Percentiles rank a stretch among this genome's conserved stretches.
phyloP scores from a whole-genome alignment of 441 rosid species.

The Capsella rubella region DNA sequence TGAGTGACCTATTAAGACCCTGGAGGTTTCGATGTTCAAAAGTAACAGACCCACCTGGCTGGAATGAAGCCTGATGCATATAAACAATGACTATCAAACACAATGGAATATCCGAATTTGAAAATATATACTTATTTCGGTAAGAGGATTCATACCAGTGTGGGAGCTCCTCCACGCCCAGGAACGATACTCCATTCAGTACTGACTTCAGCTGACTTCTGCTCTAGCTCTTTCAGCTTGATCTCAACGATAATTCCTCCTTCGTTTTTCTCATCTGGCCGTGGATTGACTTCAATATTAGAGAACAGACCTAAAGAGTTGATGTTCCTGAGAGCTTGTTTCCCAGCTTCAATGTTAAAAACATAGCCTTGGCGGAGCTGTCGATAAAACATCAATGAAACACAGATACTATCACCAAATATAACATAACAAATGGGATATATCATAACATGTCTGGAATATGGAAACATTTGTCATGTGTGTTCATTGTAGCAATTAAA shows the following conservation, averaged over 20 bases:
- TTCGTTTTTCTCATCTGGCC: slow-evolving; percentile 91
- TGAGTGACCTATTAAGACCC: slow-evolving; percentile 91
- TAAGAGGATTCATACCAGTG: slow-evolving; percentile 59
- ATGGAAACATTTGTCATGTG: not conserved
- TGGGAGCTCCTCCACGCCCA: slow-evolving; percentile 95
- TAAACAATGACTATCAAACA: slow-evolving; percentile 12
- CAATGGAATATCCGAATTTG: not conserved
- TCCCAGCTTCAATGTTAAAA: slow-evolving; percentile 95
- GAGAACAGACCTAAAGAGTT: slow-evolving; percentile 83
- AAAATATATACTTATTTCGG: not conserved
- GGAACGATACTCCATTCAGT: slow-evolving; percentile 99
- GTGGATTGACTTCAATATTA: slow-evolving; percentile 93
- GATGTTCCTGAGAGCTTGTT: slow-evolving; percentile 85
- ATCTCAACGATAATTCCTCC: slow-evolving; percentile 96
- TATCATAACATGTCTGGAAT: not conserved
- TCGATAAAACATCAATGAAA: slow-evolving; percentile 19
- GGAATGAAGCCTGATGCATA: slow-evolving; percentile 73
- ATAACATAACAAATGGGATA: slow-evolving; percentile 16
- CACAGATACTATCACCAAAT: slow-evolving; percentile 18
- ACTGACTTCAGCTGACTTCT: slow-evolving; percentile 97
- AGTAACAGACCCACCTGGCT: slow-evolving; percentile 98
- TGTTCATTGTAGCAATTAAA: not conserved
- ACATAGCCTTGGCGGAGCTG: slow-evolving; percentile 86
- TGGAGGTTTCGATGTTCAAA: slow-evolving; percentile 89
- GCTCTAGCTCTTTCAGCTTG: slow-evolving; percentile 92